Percentiles rank a stretch among this genome's conserved stretches.
phyloP scores from a whole-genome alignment of 2,329 filamentous ascomycete species.

The Fusarium subglutinans region DNA sequence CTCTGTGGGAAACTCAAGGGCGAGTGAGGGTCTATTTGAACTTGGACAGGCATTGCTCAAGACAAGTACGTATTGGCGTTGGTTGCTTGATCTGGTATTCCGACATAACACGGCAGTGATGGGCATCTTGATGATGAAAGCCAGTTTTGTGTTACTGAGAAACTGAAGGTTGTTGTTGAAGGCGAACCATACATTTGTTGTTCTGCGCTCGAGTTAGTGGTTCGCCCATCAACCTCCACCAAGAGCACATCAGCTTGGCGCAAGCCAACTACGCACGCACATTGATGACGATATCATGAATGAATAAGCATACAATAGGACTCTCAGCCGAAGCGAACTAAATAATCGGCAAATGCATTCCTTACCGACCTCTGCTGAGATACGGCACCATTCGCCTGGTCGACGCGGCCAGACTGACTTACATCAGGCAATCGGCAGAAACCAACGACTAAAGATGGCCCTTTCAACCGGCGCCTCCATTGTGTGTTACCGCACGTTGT shows the following conservation, averaged over 20 bases:
- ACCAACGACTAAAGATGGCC: neutral
- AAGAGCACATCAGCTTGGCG: neutral
- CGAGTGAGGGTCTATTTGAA: slow-evolving; percentile 27
- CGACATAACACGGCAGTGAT: neutral
- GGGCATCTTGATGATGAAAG: neutral
- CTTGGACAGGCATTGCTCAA: neutral
- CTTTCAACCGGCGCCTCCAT: slow-evolving; percentile 1
- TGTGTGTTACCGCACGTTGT: slow-evolving; percentile 4
- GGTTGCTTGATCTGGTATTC: neutral
- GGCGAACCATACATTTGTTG: neutral
- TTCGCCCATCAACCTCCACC: slow-evolving; percentile 18
- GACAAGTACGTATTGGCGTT: neutral
- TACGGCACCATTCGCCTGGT: slow-evolving; percentile 1
- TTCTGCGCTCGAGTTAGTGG: neutral
- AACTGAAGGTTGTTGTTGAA: slow-evolving; percentile 2
- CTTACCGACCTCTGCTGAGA: neutral
- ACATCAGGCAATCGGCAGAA: neutral
- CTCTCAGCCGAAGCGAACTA: neutral
- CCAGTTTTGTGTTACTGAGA: slow-evolving; percentile 9
- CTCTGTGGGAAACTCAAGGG: neutral
- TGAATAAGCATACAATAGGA: neutral
- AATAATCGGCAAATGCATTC: neutral
- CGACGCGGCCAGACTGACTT: slow-evolving; percentile 15
- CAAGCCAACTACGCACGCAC: slow-evolving; percentile 5
- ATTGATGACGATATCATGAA: neutral